Base-by-base conservation (phyloP, 2,329 filamentous ascomycete genomes). In the Trichoderma afroharzianum region DNA sequence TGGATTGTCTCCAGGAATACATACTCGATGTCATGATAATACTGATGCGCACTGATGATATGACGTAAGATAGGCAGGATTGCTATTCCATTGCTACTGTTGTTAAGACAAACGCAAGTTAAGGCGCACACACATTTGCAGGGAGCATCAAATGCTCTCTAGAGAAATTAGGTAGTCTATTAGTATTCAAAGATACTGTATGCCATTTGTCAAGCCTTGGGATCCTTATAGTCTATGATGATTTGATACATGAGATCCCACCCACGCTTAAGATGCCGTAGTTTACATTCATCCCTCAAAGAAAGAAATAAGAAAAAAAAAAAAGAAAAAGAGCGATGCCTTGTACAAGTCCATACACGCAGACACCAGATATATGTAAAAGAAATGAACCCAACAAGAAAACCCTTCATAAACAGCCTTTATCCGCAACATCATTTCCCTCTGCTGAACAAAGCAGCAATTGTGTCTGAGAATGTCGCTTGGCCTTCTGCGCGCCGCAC, bases 401-500 rank as follows among this genome's bases (percentile, higher is more conserved):
- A 63, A 32, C 14, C 61, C 47, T 26, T 64, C 32, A 63, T 63
- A 18, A 59, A 36, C 18, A 32, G 9, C 50, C 47, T 21, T 61
- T 33, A 50, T 59, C 21, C 57, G 14, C 15, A 47, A 8, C 36
- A 26, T 76, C 75, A 79, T 69, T 79, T 80, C 14, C n/a, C 76
- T 64, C 74, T 76, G 12, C 79, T 77, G 71, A 79, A 78, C 3
- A 81, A 67, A 14, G 77, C 74, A 15, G 78, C 74, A 18, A 81
- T 26, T 8, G 76, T 76, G 66, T 81, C 81, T 15, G 72, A 70
- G 66, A 81, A 75, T 1, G 77, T 81, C 18, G 76, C 78, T 71
- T 76, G 78, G 4, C 80, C 80, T 18, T 77, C 76, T 15, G 78
- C 79, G 63, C 78, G 76, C 15, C 78, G 85, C 72, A 82, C 80